A percentile compares a stretch with the other conserved stretches of the same genome.
Conservation (phyloP, 208 protist species). For the Histomonas meleagridis region DNA sequence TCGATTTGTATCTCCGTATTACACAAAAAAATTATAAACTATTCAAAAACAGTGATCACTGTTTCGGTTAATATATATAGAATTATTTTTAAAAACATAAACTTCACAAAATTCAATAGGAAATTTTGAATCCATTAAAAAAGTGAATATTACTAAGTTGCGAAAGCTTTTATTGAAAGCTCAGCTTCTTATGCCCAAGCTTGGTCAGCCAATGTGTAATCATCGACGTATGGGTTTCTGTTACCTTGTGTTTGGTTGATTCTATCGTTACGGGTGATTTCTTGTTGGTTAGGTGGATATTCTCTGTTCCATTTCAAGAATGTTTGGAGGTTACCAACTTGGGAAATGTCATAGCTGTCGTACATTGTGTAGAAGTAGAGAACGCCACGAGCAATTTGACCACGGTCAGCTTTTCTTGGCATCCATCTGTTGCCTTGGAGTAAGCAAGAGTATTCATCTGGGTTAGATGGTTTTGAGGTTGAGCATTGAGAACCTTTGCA, state of each 20-base stretch:
- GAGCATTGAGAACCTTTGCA: neutral
- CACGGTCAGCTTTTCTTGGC: neutral
- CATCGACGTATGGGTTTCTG: constrained; percentile 16
- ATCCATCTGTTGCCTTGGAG: neutral
- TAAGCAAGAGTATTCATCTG: neutral
- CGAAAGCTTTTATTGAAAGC: too few species aligned
- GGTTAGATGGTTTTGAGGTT: neutral
- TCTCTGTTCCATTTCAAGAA: neutral
- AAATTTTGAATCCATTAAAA: too few species aligned
- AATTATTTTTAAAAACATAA: too few species aligned
- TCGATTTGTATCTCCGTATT: too few species aligned
- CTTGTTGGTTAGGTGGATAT: neutral
- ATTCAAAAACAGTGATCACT: too few species aligned
- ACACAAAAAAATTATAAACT: too few species aligned
- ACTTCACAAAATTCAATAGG: too few species aligned
- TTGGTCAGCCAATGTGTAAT: neutral
- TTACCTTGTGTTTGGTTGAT: constrained; percentile 4
- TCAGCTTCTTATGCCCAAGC: constrained; percentile 34
- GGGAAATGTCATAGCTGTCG: neutral
- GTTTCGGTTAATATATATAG: too few species aligned
- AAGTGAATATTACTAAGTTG: too few species aligned
- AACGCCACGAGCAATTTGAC: neutral
- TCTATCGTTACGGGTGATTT: neutral
- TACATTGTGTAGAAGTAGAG: constrained; percentile 27
- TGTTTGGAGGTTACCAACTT: neutral